Evolutionary conservation across 1,139 yeast genomes (phyloP).

Genomic region (Candida buenavistaensis): DNA sequence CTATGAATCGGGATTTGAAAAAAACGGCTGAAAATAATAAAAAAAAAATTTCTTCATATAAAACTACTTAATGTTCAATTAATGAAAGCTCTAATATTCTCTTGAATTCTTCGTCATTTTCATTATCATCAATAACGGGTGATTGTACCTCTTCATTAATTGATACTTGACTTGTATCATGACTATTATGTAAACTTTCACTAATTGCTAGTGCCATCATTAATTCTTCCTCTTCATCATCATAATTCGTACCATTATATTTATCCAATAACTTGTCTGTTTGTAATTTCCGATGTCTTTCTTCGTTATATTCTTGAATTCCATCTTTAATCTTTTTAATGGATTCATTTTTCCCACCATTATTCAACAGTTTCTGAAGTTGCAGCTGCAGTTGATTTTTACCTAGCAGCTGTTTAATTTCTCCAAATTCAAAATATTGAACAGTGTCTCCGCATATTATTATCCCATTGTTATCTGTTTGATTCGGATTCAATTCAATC

Average conservation of each 20-base stretch:
- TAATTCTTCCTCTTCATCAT: conserved; percentile 47
- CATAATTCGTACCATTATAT: conserved; percentile 42
- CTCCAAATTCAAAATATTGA: conserved; percentile 66
- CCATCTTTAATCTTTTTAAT: conserved; percentile 33
- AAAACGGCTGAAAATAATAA: no score
- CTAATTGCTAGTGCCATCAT: conserved; percentile 57
- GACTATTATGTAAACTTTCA: conserved; percentile 27
- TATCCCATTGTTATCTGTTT: conserved; percentile 48
- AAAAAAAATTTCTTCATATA: no score
- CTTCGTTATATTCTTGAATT: conserved; percentile 38
- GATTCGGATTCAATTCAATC: conserved; percentile 45
- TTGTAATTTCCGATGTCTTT: conserved; percentile 19
- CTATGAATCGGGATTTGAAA: no score
- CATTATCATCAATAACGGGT: conserved; percentile 8
- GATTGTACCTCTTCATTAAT: conserved; percentile 5
- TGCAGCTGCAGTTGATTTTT: conserved; percentile 4
- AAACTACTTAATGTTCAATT: conserved; percentile 12
- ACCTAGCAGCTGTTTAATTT: conserved; percentile 5
- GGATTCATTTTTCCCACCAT: conserved; percentile 12
- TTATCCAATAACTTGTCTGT: conserved; percentile 35
- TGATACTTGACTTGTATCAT: conserved; percentile 7
- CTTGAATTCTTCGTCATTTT: conserved; percentile 17
- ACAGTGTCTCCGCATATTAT: conserved; percentile 55
- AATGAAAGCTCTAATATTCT: conserved; percentile 34
- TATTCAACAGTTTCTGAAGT: conserved; percentile 10